Conservation (phyloP, 164 flowering plant genomes). For the Magnolia officinalis region DNA sequence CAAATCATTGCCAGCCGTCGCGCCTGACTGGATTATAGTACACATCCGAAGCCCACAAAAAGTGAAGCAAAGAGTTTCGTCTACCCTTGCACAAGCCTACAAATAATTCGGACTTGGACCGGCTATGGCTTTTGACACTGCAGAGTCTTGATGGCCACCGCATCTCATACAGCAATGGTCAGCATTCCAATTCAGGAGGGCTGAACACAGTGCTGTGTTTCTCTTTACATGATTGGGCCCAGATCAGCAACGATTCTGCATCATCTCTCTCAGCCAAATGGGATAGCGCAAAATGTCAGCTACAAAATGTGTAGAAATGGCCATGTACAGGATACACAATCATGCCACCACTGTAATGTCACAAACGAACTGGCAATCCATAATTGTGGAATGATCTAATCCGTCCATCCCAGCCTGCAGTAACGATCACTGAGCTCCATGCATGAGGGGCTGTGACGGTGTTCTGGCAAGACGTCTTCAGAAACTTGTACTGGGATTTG, state of each 20-base stretch:
- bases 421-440: slow-evolving; percentile 85
- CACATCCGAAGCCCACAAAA: slow-evolving; percentile 1
- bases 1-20: slow-evolving; percentile 6
- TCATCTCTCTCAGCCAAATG: neutral
- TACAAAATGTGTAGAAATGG: neutral
- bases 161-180: neutral
- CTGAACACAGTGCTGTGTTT: neutral
- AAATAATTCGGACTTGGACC: slow-evolving; percentile 2
- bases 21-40: neutral
- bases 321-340: neutral
- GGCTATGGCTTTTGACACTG: slow-evolving; percentile 1
- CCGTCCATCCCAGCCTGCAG: slow-evolving; percentile 86
- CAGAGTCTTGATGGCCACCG: neutral
- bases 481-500: slow-evolving; percentile 49
- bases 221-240: neutral
- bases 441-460: slow-evolving; percentile 41
- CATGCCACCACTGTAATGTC: slow-evolving; percentile 12
- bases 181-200: neutral
- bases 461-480: slow-evolving; percentile 57
- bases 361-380: slow-evolving; percentile 66
- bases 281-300: neutral
- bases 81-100: slow-evolving; percentile 8
- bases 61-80: neutral
- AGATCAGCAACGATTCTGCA: neutral
- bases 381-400: slow-evolving; percentile 71